Percentiles rank a stretch among this genome's conserved stretches.
Evolutionary conservation across 1,284 basidiomycete species (phyloP).

Genomic region (Stygiomarasmius scandens): DNA sequence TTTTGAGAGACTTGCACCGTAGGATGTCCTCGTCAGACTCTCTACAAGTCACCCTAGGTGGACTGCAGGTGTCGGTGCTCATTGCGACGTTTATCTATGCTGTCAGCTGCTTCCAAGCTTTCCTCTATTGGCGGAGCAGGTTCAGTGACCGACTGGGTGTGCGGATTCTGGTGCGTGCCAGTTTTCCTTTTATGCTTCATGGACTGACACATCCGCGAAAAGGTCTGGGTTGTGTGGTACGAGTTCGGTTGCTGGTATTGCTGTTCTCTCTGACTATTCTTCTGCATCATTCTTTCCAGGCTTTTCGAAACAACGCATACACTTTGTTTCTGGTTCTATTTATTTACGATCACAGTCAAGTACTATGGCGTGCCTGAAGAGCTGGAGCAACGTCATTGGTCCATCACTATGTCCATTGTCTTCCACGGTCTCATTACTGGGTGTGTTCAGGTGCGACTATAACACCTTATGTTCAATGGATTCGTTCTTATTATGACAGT

Average conservation of each 20-base stretch:
- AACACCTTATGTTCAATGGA: neutral
- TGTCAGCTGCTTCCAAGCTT: constrained; percentile 1
- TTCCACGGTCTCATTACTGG: constrained; percentile 1
- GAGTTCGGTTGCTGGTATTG: no score
- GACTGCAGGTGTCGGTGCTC: constrained; percentile 1
- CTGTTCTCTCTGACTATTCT: no score
- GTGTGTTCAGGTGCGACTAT: neutral
- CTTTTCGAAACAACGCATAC: constrained; percentile 1
- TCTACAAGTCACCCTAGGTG: neutral
- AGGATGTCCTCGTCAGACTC: neutral
- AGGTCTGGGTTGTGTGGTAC: no score
- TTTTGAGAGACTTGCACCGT: no score
- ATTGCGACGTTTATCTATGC: constrained; percentile 5
- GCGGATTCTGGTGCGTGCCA: no score
- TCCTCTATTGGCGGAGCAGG: constrained; percentile 1
- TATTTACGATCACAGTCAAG: constrained; percentile 3
- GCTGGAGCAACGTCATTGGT: neutral
- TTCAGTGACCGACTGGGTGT: no score
- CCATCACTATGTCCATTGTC: neutral
- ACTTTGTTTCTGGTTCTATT: neutral
- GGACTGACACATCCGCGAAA: no score
- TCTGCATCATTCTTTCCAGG: neutral
- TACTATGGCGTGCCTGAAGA: constrained; percentile 2
- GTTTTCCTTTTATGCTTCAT: no score
- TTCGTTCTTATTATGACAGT: neutral